phyloP scores from a whole-genome alignment of 1,284 basidiomycete genomes.

The Porodaedalea pini region DNA sequence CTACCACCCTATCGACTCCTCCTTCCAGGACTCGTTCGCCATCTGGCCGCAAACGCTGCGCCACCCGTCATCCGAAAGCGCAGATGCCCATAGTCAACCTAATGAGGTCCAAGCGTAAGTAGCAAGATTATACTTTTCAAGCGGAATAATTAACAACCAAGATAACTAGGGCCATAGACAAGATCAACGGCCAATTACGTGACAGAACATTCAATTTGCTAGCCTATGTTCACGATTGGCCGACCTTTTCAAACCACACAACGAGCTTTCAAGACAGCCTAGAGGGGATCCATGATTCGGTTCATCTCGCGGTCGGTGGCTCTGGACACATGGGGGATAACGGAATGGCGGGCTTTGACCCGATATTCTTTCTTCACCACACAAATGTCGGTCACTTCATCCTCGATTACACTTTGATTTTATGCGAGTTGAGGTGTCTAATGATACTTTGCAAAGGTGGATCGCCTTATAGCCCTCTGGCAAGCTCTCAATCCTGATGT shows the following conservation, averaged over 20 bases:
- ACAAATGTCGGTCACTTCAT: too few species aligned
- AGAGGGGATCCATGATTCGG: conserved; percentile 46
- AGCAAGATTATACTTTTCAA: background rate
- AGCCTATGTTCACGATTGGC: conserved; percentile 39
- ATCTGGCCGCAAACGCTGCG: conserved; percentile 42
- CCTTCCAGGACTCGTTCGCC: conserved; percentile 36
- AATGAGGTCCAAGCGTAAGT: conserved; percentile 31
- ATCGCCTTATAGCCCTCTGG: conserved; percentile 44
- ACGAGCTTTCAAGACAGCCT: conserved; percentile 36
- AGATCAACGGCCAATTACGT: conserved; percentile 28
- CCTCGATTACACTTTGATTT: too few species aligned
- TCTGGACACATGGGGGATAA: conserved; percentile 44
- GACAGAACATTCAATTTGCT: conserved; percentile 38
- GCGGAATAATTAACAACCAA: background rate
- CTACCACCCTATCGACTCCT: conserved; percentile 35
- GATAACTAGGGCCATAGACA: conserved; percentile 18
- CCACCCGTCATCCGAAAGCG: conserved; percentile 31
- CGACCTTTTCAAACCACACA: conserved; percentile 44
- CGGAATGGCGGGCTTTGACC: conserved; percentile 41
- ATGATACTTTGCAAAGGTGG: conserved; percentile 29
- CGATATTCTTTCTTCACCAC: conserved; percentile 49
- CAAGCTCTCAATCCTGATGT: conserved; percentile 37
- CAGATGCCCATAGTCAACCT: conserved; percentile 29
- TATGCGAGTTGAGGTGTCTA: too few species aligned
- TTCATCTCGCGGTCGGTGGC: conserved; percentile 41